Conservation (phyloP, 208 protist genomes). For the Leishmania guyanensis region DNA sequence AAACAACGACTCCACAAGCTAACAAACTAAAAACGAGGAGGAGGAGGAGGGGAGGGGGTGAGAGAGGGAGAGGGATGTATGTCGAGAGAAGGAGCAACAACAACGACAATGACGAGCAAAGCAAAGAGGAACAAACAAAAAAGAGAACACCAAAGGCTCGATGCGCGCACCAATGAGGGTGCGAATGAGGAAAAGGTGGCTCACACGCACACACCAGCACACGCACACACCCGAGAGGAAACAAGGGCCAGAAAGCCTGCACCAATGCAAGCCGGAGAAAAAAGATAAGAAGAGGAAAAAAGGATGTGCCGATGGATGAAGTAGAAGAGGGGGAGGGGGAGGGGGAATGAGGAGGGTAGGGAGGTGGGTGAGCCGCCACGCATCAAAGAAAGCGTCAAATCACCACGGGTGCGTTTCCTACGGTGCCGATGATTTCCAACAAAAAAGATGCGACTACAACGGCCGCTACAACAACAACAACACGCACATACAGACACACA, state of each 20-base stretch:
- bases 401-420: neutral
- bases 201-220: neutral
- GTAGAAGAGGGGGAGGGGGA: neutral
- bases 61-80: slow-evolving; percentile 2
- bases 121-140: neutral
- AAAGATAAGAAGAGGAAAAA: neutral
- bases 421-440: slow-evolving; percentile 2
- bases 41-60: slow-evolving; percentile 2
- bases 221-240: neutral
- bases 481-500: neutral
- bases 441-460: slow-evolving; percentile 10
- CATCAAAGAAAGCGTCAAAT: neutral
- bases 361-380: neutral
- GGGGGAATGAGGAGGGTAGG: neutral
- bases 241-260: neutral
- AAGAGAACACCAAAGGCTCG: neutral
- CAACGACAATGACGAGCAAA: neutral
- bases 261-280: neutral
- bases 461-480: neutral
- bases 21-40: neutral
- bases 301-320: neutral
- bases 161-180: neutral
- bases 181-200: neutral
- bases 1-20: neutral
- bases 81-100: neutral